phyloP scores from a whole-genome alignment of 495 filamentous ascomycete species.

The Penicillium silybi region DNA sequence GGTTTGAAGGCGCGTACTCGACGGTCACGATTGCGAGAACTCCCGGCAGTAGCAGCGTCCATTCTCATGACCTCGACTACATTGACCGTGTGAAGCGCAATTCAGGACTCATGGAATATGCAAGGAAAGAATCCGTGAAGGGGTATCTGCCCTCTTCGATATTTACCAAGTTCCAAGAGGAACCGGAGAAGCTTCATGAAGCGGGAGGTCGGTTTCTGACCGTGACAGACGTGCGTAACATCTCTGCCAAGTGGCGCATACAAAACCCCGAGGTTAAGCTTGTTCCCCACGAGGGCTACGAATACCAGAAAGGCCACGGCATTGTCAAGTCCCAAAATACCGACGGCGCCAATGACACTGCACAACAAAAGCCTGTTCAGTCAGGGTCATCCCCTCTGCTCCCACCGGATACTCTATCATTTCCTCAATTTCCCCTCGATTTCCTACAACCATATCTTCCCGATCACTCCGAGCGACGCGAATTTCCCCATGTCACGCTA shows the following conservation, averaged over 20 bases:
- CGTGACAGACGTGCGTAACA: constrained; percentile 50
- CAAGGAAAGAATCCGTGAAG: constrained; percentile 44
- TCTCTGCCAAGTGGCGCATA: constrained; percentile 50
- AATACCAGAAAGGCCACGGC: constrained; percentile 49
- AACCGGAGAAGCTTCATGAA: constrained; percentile 41
- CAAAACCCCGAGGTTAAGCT: constrained; percentile 46
- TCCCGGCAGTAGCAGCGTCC: constrained; percentile 37
- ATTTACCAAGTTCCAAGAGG: constrained; percentile 48
- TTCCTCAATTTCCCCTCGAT: constrained; percentile 40
- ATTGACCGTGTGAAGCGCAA: constrained; percentile 52
- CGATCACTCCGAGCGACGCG: constrained; percentile 24
- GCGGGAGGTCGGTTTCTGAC: constrained; percentile 49
- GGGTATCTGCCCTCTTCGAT: constrained; percentile 53
- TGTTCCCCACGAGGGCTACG: constrained; percentile 47
- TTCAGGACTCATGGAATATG: constrained; percentile 50
- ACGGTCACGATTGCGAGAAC: constrained; percentile 41
- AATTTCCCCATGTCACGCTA: constrained; percentile 60
- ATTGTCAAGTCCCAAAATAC: constrained; percentile 36
- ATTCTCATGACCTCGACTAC: constrained; percentile 49
- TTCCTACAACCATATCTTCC: constrained; percentile 49
- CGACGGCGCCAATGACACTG: constrained; percentile 12
- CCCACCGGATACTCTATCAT: constrained; percentile 43
- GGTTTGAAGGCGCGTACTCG: constrained; percentile 45
- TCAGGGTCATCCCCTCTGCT: constrained; percentile 23
- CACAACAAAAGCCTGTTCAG: constrained; percentile 9